Conservation (phyloP, 2,329 filamentous ascomycete species). For the Volutella citrinella region DNA sequence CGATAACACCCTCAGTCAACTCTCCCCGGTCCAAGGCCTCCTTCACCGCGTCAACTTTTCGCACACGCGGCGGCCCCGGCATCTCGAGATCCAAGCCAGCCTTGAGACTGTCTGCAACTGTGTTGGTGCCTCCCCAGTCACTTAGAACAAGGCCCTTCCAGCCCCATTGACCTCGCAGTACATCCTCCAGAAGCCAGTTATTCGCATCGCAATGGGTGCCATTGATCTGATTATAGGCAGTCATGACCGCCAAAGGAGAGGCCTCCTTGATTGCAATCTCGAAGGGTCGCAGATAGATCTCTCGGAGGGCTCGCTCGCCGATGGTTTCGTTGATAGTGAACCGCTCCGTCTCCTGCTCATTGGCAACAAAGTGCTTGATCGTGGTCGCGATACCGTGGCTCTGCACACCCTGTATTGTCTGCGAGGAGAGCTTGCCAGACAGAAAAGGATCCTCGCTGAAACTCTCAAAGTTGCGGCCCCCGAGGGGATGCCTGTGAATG, state of each 20-base stretch:
- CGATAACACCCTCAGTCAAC: conserved; percentile 25
- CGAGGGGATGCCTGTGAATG: conserved; percentile 23
- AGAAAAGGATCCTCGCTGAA: conserved; percentile 25
- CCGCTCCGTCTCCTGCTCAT: conserved; percentile 34
- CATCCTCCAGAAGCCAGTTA: conserved; percentile 24
- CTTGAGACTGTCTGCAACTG: conserved; percentile 30
- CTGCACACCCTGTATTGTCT: conserved; percentile 36
- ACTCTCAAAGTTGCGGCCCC: conserved; percentile 26
- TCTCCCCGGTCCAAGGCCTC: conserved; percentile 30
- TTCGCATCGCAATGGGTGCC: conserved; percentile 32
- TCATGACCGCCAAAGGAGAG: conserved; percentile 37
- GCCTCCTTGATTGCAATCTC: conserved; percentile 38
- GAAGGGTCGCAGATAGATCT: conserved; percentile 36
- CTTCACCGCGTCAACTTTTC: conserved; percentile 26
- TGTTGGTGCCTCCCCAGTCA: conserved; percentile 38
- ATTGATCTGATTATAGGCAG: conserved; percentile 37
- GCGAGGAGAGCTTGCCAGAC: conserved; percentile 25
- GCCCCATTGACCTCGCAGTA: conserved; percentile 43
- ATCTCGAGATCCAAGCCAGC: conserved; percentile 34
- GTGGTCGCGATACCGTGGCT: conserved; percentile 37
- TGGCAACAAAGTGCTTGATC: conserved; percentile 43
- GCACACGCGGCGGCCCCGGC: conserved; percentile 33
- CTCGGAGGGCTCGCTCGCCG: conserved; percentile 22
- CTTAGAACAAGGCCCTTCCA: conserved; percentile 34
- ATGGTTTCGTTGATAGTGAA: conserved; percentile 26